Conservation (phyloP, 352 stramenopile genomes). For the Achlya hypogyna region DNA sequence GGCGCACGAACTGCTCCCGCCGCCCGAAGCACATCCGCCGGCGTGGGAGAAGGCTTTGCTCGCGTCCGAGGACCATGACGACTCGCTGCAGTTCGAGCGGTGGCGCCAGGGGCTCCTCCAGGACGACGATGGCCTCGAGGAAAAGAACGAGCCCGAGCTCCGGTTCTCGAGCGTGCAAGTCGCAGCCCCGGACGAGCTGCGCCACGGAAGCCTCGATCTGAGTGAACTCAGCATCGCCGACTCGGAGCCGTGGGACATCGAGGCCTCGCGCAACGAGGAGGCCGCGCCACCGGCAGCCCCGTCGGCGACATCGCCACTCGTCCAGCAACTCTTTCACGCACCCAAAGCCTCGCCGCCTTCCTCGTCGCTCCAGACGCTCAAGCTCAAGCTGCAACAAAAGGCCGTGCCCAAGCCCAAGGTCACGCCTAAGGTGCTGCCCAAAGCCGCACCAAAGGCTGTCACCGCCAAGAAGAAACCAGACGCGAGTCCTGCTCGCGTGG, state of each 20-base stretch:
- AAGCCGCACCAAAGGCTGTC: not conserved
- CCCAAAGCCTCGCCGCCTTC: not conserved
- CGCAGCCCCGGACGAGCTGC: not conserved
- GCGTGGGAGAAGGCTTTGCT: not conserved
- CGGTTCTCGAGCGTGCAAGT: not conserved
- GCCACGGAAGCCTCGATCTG: not conserved
- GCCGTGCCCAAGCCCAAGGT: conserved; percentile 6
- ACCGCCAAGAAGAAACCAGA: not conserved
- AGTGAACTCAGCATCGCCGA: conserved; percentile 55
- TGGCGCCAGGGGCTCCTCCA: not conserved
- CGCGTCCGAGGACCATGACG: not conserved
- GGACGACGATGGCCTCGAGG: too few species aligned
- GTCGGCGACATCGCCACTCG: conserved; percentile 29
- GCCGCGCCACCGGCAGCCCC: conserved; percentile 8
- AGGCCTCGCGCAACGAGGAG: conserved; percentile 14
- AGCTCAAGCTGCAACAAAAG: conserved; percentile 10
- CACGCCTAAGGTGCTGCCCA: not conserved
- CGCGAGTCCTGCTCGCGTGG: not conserved
- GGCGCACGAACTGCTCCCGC: not conserved
- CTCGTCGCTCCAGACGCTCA: conserved; percentile 3
- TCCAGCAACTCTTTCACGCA: conserved; percentile 47
- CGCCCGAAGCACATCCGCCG: not conserved
- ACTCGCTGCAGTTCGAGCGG: not conserved
- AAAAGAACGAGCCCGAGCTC: not conserved
- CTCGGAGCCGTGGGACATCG: conserved; percentile 56